Evolutionary conservation across 2,329 filamentous ascomycete species (phyloP).

Genomic region (Claviceps capensis): DNA sequence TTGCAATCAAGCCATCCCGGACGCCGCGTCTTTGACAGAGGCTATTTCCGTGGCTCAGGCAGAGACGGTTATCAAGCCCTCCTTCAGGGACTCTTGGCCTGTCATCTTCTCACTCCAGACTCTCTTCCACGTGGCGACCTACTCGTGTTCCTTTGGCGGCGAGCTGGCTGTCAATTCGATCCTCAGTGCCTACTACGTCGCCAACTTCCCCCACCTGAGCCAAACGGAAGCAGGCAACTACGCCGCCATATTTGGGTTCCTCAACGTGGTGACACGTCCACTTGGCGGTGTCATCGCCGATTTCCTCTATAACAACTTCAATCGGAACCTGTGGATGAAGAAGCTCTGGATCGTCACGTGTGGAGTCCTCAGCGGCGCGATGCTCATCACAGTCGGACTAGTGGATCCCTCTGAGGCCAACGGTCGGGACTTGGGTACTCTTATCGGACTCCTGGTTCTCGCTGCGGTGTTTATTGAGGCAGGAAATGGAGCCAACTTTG

Average conservation of each 20-base stretch:
- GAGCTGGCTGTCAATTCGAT: constrained; percentile 50
- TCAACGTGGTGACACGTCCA: constrained; percentile 56
- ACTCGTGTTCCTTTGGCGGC: constrained; percentile 49
- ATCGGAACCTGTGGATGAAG: constrained; percentile 22
- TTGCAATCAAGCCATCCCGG: constrained; percentile 19
- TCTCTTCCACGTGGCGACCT: constrained; percentile 39
- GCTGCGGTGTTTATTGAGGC: constrained; percentile 75
- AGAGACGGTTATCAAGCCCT: constrained; percentile 43
- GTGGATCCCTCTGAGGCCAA: constrained; percentile 45
- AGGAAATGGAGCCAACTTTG: constrained; percentile 76
- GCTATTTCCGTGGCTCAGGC: constrained; percentile 40
- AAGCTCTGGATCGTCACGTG: constrained; percentile 33
- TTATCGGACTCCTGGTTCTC: constrained; percentile 65
- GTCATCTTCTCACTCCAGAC: constrained; percentile 41
- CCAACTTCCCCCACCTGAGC: constrained; percentile 43
- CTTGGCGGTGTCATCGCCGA: constrained; percentile 47
- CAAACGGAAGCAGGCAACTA: constrained; percentile 45
- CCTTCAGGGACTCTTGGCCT: constrained; percentile 29
- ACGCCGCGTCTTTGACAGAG: constrained; percentile 32
- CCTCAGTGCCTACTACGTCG: constrained; percentile 43
- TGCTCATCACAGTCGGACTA: constrained; percentile 48
- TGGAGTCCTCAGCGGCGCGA: constrained; percentile 47
- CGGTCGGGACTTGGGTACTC: constrained; percentile 29
- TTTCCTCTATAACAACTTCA: constrained; percentile 28
- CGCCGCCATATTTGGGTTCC: constrained; percentile 62